Evolutionary conservation across 2,329 filamentous ascomycete species (phyloP), one percentile per base, ranked within the genome.

Genomic region (Zelopaecilomyces penicillatus): DNA sequence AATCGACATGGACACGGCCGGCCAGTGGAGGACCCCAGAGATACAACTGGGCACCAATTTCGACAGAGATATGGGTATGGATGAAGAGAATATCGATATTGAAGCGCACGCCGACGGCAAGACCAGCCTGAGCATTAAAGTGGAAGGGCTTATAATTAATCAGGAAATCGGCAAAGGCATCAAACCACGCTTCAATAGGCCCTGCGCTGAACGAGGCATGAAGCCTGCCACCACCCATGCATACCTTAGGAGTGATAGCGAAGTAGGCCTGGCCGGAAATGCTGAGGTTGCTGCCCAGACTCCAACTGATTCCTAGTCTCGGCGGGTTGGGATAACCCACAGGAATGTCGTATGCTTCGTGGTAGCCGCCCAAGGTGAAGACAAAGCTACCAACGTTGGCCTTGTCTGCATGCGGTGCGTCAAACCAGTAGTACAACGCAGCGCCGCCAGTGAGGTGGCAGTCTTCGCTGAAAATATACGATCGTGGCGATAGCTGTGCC

Each of bases 381-480:
- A 69, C 65, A 51, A 53, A 69, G 45, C 67, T 59, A 0, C 65
- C 65, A 8, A 43, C 30, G 10, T 39, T 34, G 10, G 33, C 12
- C 2, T 31, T 6, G 4, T 30, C 34, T 6, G 35, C 32, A 0
- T 30, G 35, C 19, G 19, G 19, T 19, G 19, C 19, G 7, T 38
- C 36, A 28, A 54, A 54, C 47, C 52, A 54, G 1, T 38, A 43
- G 30, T 36, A 46, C 1, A 68, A 37, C 0, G 62, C 63, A 41
- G 67, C 60, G 0, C 65, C 65, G 5, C 67, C 67, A 0, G 49
- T 57, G 0, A 69, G 52, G 53, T 65, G 64, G 44, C 65, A 68
- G 10, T 45, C 37, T 0, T 57, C 58, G 29, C 55, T 47, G 3
- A 65, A 46, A 4, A 70, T 47, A 43, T 46, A 68, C 0, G 63